Evolutionary conservation across 2,329 filamentous ascomycete genomes (phyloP).

Genomic region (Exophiala bonariae): DNA sequence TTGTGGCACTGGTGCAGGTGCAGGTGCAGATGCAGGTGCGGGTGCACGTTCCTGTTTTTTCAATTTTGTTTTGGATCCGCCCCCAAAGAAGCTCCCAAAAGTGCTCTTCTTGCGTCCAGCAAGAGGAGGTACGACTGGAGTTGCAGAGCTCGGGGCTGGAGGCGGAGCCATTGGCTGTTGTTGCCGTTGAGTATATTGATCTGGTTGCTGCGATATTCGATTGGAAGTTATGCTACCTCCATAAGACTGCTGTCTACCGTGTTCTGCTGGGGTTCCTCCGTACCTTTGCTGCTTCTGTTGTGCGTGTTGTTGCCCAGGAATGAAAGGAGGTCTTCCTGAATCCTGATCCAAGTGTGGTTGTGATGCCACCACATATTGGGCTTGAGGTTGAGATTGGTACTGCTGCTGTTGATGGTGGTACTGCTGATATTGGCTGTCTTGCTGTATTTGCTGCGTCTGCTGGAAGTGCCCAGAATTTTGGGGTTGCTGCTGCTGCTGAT

Average conservation of each 20-base stretch:
- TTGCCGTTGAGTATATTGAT: conserved; percentile 4
- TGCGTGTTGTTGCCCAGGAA: too few relatives aligned
- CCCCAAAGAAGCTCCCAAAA: conserved; percentile 20
- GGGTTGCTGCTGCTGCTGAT: conserved; percentile 1
- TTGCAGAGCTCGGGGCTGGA: conserved; percentile 1
- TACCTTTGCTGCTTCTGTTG: too few relatives aligned
- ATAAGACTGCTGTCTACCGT: too few relatives aligned
- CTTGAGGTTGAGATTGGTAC: conserved; percentile 3
- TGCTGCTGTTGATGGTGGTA: background rate
- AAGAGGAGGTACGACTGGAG: background rate
- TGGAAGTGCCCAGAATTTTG: background rate
- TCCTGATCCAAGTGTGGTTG: background rate
- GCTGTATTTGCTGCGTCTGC: background rate
- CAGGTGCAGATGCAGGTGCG: too few relatives aligned
- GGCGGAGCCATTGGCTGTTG: conserved; percentile 14
- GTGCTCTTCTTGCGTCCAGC: conserved; percentile 14
- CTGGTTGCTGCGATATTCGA: background rate
- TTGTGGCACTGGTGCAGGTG: conserved; percentile 1
- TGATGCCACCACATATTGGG: conserved; percentile 12
- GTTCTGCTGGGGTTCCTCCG: too few relatives aligned
- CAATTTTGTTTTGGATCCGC: conserved; percentile 14
- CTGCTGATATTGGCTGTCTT: background rate
- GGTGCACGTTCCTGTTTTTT: conserved; percentile 12
- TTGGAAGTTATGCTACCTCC: too few relatives aligned
- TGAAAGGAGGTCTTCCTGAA: too few relatives aligned